These are phyloP conservation scores for Yarrowia deformans DNA, from an alignment of 805 yeast species.

Conservation along the genomic window DNA sequence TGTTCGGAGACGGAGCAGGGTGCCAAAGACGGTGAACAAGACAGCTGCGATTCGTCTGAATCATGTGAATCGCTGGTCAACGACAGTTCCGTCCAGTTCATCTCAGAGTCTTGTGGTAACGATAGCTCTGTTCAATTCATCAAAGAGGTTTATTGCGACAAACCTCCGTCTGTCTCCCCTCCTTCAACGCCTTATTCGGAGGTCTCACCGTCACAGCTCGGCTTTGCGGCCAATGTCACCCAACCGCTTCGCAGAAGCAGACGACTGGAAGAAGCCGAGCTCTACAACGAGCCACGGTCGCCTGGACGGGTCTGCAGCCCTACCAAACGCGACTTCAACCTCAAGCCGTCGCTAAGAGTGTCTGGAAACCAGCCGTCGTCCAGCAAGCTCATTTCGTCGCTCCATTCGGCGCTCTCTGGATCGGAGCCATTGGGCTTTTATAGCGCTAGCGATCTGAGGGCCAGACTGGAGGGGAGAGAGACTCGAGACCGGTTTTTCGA, in stretches of 20 bases:
- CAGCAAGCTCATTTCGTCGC: constrained; percentile 8
- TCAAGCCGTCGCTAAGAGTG: neutral
- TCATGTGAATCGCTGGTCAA: no score
- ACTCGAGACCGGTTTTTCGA: constrained; percentile 8
- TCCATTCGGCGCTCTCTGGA: neutral
- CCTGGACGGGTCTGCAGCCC: constrained; percentile 14
- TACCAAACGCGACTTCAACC: neutral
- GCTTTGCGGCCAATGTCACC: constrained; percentile 19
- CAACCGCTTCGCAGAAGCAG: constrained; percentile 2
- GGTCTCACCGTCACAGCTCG: neutral
- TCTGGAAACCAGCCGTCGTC: neutral
- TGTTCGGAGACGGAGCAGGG: no score
- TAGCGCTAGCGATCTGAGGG: constrained; percentile 3
- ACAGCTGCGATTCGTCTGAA: no score
- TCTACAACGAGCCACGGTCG: constrained; percentile 2
- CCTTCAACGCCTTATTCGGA: constrained; percentile 7
- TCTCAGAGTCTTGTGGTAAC: neutral
- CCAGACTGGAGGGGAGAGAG: constrained; percentile 4
- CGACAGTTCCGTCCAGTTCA: neutral
- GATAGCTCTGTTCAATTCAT: neutral
- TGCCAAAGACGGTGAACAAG: no score
- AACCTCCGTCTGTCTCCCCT: neutral
- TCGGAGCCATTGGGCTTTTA: constrained; percentile 10
- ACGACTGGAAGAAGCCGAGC: neutral
- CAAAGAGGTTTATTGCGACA: neutral